These are phyloP conservation scores for Periconia sp. DNA, from an alignment of 2,329 filamentous ascomycete species.

Conservation along the genomic window DNA sequence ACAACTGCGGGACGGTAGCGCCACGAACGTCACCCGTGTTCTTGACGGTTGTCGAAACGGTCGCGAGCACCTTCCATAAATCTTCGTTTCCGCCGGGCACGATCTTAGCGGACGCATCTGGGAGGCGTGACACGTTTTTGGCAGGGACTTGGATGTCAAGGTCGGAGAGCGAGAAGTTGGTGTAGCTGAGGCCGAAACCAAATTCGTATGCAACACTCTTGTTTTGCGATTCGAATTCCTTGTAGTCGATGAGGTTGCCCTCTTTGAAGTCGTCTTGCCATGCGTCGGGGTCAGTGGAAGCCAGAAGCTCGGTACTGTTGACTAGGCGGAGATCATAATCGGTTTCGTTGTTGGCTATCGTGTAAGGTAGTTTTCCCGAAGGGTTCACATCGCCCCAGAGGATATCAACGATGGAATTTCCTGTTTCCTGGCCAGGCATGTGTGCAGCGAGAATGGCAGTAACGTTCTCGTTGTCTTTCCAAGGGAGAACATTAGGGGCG, in stretches of 20 bases:
- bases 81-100: constrained; percentile 56
- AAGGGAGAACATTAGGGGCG: constrained; percentile 43
- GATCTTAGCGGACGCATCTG: constrained; percentile 17
- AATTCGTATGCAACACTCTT: constrained; percentile 36
- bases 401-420: constrained; percentile 42
- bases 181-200: constrained; percentile 43
- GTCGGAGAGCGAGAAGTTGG: constrained; percentile 35
- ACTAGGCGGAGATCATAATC: constrained; percentile 60
- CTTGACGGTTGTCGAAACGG: constrained; percentile 49
- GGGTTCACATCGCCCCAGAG: constrained; percentile 76
- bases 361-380: constrained; percentile 81
- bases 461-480: constrained; percentile 44
- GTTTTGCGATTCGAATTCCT: constrained; percentile 50
- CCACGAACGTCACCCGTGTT: constrained; percentile 56
- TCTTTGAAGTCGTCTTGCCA: constrained; percentile 56
- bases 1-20: constrained; percentile 58
- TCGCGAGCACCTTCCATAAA: constrained; percentile 57
- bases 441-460: constrained; percentile 45
- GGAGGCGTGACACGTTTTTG: constrained; percentile 16
- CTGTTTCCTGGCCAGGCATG: constrained; percentile 44
- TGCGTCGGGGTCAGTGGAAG: constrained; percentile 37
- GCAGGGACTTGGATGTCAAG: constrained; percentile 14
- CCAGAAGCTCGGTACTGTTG: constrained; percentile 37
- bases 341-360: constrained; percentile 68
- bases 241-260: constrained; percentile 57